Evolutionary conservation across 1,139 yeast species (phyloP), one percentile per base, ranked within the genome.

Genomic region (Kodamaea ohmeri): DNA sequence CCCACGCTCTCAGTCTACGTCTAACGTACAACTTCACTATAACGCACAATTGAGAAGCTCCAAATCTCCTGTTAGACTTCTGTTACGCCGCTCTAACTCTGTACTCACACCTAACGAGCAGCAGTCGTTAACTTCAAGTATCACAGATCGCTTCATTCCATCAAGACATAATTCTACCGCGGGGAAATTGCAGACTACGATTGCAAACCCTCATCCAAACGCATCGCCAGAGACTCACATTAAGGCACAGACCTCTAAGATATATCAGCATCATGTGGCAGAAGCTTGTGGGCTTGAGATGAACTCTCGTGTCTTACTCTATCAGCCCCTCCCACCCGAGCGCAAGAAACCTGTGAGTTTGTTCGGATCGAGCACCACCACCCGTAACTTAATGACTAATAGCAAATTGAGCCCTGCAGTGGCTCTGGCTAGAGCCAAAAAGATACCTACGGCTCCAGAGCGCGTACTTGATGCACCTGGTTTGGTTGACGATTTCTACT

Each of bases 401-500:
- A 39, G 43, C 17, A 44, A 48, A 14, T 51, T 65, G 28, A 67
- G 73, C 39, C 79, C 81, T 0, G 71, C 77, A 1, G 58, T 62
- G 9, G 79, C 76, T 3, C 63, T 68, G 38, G 81, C 82, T 1
- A 66, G 80, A 44, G 71, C 76, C 34, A 71, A 95, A 48, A 84
- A 83, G 51, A 76, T 92, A 32, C 89, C 95, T 11, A 79, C 88
- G 0, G 88, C 89, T 12, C 97, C 98, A 1, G 96, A 88, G 50
- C 75, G 96, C 48, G 96, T 92, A 1, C 71, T 92, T 34, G 99
- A 92, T 63, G 98, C 98, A 0, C 99, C 98, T 0, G 97, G 96
- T 0, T 73, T 90, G 41, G 76, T 84, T 25, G 97, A 92, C 59
- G 98, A 92, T 63, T 94, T 89, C 60, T 92, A 92, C 59, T 72